Evolutionary conservation across 768 basidiomycete species (phyloP).

Genomic region (Suillus spraguei): DNA sequence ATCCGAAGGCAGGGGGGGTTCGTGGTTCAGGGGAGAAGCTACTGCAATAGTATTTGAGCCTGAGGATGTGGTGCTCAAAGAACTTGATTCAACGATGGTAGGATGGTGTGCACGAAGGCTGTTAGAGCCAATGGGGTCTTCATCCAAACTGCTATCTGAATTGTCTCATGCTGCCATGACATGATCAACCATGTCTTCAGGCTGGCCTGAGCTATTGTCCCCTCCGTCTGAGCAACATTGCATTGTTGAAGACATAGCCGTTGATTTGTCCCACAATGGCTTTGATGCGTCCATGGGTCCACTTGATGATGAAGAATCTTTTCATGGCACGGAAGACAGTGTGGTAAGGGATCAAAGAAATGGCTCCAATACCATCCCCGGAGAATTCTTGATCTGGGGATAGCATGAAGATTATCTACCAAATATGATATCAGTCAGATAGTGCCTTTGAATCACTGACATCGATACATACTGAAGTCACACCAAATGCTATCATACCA

Average conservation of each 20-base stretch:
- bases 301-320: slow-evolving; percentile 1
- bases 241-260: not conserved
- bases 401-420: slow-evolving; percentile 5
- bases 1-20: not conserved
- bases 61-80: not conserved
- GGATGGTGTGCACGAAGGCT: not conserved
- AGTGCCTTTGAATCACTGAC: not conserved
- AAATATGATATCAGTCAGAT: not conserved
- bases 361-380: slow-evolving; percentile 6
- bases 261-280: slow-evolving; percentile 1
- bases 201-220: not conserved
- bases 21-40: not conserved
- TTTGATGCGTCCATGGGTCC: not conserved
- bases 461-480: slow-evolving; percentile 1
- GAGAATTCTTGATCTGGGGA: slow-evolving; percentile 7
- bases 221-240: not conserved
- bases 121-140: not conserved
- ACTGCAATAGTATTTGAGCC: not conserved
- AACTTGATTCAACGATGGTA: not conserved
- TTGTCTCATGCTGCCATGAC: not conserved
- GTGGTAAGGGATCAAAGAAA: slow-evolving; percentile 5
- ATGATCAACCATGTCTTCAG: not conserved
- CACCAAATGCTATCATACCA: slow-evolving; percentile 5
- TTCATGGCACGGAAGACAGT: not conserved
- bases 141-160: not conserved